These are phyloP conservation scores for Ettlia oleoabundans DNA, from an alignment of 139 green algal species.

Conservation along the genomic window DNA sequence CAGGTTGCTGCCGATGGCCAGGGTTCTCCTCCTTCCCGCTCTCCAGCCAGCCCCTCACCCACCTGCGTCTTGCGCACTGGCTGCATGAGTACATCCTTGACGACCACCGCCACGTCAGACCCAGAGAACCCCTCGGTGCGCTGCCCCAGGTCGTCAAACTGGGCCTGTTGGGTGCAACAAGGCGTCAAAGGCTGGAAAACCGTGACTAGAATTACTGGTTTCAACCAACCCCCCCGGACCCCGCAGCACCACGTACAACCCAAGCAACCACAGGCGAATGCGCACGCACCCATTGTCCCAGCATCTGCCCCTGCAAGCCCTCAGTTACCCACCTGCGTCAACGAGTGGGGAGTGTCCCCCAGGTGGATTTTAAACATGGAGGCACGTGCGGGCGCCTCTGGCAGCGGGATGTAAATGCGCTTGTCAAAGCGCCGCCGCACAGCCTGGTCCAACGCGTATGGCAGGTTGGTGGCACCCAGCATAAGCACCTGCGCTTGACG, in stretches of 20 bases:
- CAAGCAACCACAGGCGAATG: no score
- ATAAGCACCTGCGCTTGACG: conserved; percentile 76
- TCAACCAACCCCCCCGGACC: no score
- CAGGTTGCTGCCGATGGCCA: no score
- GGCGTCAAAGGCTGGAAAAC: not conserved
- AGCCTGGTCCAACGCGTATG: conserved; percentile 95
- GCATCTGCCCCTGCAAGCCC: no score
- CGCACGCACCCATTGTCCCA: no score
- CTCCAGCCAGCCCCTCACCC: no score
- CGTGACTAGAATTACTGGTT: no score
- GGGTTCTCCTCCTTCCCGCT: no score
- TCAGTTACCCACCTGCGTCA: conserved; percentile 67
- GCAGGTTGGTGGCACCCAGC: conserved; percentile 97
- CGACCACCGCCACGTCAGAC: conserved; percentile 79
- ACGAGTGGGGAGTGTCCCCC: conserved; percentile 89
- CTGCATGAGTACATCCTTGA: conserved; percentile 99
- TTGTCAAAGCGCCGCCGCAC: conserved; percentile 92
- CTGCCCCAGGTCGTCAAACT: conserved; percentile 85
- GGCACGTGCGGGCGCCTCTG: conserved; percentile 85
- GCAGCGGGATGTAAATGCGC: conserved; percentile 99
- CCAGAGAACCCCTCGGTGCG: conserved; percentile 93
- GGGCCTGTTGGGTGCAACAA: conserved; percentile 47
- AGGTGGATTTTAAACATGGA: conserved; percentile 98
- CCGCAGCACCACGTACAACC: no score
- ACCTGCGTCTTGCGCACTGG: conserved; percentile 90